Percentiles rank a stretch among this genome's conserved stretches.
phyloP scores from a whole-genome alignment of 2,329 filamentous ascomycete species.

The Fusarium hostae region DNA sequence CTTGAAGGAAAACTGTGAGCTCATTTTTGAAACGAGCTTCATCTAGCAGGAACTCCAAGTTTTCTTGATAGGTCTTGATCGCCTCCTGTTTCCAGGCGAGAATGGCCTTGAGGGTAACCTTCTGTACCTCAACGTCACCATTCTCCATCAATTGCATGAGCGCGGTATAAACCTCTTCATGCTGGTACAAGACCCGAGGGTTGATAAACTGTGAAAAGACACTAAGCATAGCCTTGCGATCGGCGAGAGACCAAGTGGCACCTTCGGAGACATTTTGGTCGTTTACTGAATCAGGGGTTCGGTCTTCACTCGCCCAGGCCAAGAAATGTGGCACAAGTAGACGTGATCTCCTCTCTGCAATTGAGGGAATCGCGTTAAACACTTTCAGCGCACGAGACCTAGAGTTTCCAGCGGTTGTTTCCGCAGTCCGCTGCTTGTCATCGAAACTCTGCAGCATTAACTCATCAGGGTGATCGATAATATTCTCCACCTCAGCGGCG shows the following conservation, averaged over 20 bases:
- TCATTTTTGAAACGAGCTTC: conserved; percentile 94
- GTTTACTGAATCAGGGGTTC: conserved; percentile 48
- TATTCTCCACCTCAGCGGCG: conserved; percentile 62
- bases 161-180: conserved; percentile 78
- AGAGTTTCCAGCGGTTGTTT: conserved; percentile 65
- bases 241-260: conserved; percentile 75
- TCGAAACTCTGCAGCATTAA: conserved; percentile 73
- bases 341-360: conserved; percentile 89
- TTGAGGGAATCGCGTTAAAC: conserved; percentile 74
- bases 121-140: conserved; percentile 91
- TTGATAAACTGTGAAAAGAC: conserved; percentile 90
- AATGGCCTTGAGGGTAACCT: conserved; percentile 82
- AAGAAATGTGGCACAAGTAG: conserved; percentile 87
- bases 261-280: conserved; percentile 50
- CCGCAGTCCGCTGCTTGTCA: conserved; percentile 66
- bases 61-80: conserved; percentile 83
- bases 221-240: conserved; percentile 84
- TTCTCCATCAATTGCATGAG: conserved; percentile 83
- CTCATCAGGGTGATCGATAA: conserved; percentile 64
- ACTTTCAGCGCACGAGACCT: conserved; percentile 84
- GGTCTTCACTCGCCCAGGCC: conserved; percentile 74
- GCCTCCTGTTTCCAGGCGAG: conserved; percentile 87
- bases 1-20: conserved; percentile 86
- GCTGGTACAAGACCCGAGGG: conserved; percentile 82
- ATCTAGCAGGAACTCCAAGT: conserved; percentile 86